Percentiles rank a stretch among this genome's conserved stretches.
These are phyloP conservation scores for Xylogone sp. DNA, from an alignment of 2,329 filamentous ascomycete species.

Conservation along the genomic window DNA sequence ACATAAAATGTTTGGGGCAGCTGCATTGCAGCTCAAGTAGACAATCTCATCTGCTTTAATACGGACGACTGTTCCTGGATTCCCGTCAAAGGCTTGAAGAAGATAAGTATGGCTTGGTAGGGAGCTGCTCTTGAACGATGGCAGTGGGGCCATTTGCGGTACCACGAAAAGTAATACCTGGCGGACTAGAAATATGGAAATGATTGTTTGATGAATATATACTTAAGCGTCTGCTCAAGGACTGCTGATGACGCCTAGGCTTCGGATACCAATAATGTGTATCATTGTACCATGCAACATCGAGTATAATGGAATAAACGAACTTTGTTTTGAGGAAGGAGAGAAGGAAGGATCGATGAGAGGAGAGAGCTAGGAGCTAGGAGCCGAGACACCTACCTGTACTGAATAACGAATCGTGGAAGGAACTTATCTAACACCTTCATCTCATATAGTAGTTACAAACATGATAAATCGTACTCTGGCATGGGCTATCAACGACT, in stretches of 20 bases:
- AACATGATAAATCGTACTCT: no score
- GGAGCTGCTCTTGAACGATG: not conserved
- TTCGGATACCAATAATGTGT: no score
- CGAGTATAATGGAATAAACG: no score
- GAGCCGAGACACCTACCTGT: not conserved
- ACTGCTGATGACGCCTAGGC: not conserved
- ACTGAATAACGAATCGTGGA: not conserved
- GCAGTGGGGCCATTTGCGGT: not conserved
- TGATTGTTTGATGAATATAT: not conserved
- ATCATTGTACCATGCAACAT: no score
- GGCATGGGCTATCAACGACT: no score
- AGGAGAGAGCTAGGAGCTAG: not conserved
- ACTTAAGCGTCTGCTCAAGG: not conserved
- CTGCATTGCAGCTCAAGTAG: no score
- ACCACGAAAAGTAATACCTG: not conserved
- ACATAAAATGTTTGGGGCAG: no score
- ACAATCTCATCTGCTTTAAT: no score
- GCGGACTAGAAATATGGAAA: not conserved
- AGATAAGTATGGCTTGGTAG: not conserved
- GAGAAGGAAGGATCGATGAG: not conserved
- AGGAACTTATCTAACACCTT: no score
- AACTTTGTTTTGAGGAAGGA: not conserved
- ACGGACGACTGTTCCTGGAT: no score
- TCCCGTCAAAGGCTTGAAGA: not conserved
- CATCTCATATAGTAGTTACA: no score